A percentile compares a stretch with the other conserved stretches of the same genome.
phyloP scores from a whole-genome alignment of 2,329 filamentous ascomycete species.

The Elsinoe arachidis region DNA sequence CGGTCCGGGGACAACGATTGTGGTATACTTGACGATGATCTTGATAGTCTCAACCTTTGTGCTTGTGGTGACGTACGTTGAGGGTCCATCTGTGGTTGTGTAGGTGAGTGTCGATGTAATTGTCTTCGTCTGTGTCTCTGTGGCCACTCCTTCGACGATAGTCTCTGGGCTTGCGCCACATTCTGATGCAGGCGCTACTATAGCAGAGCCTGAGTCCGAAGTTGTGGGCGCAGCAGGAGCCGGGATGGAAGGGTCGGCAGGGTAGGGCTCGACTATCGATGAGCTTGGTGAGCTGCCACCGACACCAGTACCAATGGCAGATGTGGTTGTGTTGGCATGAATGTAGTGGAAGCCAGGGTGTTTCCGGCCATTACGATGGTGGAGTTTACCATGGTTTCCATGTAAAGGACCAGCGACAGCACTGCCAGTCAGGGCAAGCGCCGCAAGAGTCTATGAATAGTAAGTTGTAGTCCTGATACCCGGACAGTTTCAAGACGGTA shows the following conservation, averaged over 20 bases:
- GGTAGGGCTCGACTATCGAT: neutral
- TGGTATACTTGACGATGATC: conserved; percentile 12
- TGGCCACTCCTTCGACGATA: neutral
- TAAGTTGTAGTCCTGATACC: neutral
- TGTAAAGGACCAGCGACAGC: conserved; percentile 9
- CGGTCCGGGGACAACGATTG: conserved; percentile 2
- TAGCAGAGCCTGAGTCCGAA: neutral
- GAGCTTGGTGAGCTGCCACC: neutral
- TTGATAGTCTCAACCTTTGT: conserved; percentile 8
- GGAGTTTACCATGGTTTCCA: conserved; percentile 9
- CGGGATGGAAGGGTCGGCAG: conserved; percentile 6
- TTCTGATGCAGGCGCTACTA: neutral
- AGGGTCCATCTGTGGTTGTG: neutral
- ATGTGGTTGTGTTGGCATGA: conserved; percentile 9
- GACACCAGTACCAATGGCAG: conserved; percentile 1
- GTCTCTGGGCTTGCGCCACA: neutral
- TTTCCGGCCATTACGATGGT: conserved; percentile 1
- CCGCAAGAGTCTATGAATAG: conserved; percentile 7
- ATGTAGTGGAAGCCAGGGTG: conserved; percentile 5
- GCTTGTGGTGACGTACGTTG: neutral
- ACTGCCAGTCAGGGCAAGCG: neutral
- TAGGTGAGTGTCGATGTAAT: conserved; percentile 8
- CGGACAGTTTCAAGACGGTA: conserved; percentile 11
- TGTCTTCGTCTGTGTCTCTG: conserved; percentile 10
- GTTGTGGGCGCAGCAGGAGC: neutral